These are phyloP conservation scores for Skeletonema tropicum DNA, from an alignment of 108 stramenopile species.

Conservation along the genomic window DNA sequence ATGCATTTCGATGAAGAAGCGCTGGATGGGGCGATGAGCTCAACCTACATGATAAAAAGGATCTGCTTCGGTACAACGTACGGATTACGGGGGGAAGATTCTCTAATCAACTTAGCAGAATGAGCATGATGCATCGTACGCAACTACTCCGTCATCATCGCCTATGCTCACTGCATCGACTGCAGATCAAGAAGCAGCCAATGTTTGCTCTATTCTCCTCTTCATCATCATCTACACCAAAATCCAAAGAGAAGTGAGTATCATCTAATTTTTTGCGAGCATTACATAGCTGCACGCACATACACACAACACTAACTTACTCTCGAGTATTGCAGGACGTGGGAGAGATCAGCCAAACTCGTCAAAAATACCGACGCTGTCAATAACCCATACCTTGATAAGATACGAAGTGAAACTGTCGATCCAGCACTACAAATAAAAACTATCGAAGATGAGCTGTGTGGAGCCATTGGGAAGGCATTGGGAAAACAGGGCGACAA, in stretches of 20 bases:
- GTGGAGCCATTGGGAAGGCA: slow-evolving; percentile 80
- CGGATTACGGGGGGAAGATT: too few relatives aligned
- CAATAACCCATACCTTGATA: slow-evolving; percentile 69
- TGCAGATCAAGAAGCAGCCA: background rate
- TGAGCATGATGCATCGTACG: background rate
- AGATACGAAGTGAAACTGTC: slow-evolving; percentile 58
- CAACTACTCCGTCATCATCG: background rate
- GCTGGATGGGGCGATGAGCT: too few relatives aligned
- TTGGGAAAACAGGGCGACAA: slow-evolving; percentile 80
- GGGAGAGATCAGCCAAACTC: slow-evolving; percentile 70
- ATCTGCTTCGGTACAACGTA: too few relatives aligned
- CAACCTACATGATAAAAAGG: too few relatives aligned
- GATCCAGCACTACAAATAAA: slow-evolving; percentile 81
- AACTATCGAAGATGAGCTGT: slow-evolving; percentile 83
- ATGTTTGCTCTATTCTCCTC: background rate
- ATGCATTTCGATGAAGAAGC: too few relatives aligned
- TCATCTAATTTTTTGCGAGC: background rate
- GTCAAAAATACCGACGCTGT: slow-evolving; percentile 70
- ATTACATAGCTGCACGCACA: background rate
- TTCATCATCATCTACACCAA: background rate
- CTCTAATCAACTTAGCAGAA: too few relatives aligned
- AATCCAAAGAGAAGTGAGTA: background rate
- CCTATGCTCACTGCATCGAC: background rate
- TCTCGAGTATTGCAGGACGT: slow-evolving; percentile 19
- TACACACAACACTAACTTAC: background rate